Evolutionary conservation across 495 filamentous ascomycete genomes (phyloP).

Genomic region (Apiosordaria backusii): DNA sequence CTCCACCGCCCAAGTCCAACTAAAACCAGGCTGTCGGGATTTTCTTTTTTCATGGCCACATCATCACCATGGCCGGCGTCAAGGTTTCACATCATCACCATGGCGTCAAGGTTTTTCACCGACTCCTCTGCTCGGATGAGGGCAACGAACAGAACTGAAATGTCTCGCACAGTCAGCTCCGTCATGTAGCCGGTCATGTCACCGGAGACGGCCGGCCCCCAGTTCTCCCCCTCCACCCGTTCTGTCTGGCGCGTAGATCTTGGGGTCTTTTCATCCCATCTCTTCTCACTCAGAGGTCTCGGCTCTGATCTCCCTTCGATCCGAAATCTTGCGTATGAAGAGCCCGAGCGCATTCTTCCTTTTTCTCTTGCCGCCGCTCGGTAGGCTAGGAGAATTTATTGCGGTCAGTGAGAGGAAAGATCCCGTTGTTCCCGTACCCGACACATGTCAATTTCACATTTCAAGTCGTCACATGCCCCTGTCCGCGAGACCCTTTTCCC

Average conservation of each 20-base stretch:
- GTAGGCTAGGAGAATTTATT: background rate
- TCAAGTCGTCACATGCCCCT: background rate
- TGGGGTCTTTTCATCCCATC: background rate
- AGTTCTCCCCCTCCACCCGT: background rate
- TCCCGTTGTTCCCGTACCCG: background rate
- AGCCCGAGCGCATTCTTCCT: background rate
- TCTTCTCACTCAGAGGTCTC: background rate
- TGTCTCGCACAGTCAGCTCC: background rate
- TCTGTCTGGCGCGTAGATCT: background rate
- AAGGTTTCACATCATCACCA: too few species aligned
- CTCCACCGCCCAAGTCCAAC: background rate
- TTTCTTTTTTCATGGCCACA: background rate
- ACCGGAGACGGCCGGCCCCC: background rate
- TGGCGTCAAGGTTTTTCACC: too few species aligned
- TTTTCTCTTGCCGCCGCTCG: background rate
- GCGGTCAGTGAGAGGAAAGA: background rate
- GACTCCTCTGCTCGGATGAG: background rate
- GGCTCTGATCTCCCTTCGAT: background rate
- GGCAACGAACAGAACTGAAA: background rate
- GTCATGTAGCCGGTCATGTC: background rate
- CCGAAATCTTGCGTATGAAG: background rate
- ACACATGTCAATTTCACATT: background rate
- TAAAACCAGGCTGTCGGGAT: background rate
- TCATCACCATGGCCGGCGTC: background rate
- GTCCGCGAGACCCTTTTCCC: background rate